Base-by-base conservation (phyloP, 352 stramenopile species). In the Globisporangium echinulatum region DNA sequence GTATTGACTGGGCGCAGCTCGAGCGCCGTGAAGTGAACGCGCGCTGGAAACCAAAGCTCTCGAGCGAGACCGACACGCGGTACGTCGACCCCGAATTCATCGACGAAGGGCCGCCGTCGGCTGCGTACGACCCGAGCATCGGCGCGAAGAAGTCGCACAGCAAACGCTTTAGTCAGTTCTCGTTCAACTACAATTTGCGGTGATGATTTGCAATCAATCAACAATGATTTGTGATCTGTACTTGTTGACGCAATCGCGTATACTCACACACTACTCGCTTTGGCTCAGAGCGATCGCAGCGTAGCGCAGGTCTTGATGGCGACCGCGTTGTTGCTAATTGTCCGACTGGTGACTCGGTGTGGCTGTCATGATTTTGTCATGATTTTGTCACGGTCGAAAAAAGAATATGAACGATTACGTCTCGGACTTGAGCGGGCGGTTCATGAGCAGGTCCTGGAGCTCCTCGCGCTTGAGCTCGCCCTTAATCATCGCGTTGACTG, bases 11-110 rank as follows among this genome's bases (percentile, higher is more conserved):
- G 85, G 73, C 87, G 11, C 82, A 79, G 43, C 64, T 95, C 7
- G 66, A 83, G 40, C 71, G 75, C 14, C 73, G 85, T 58, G 76
- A 95, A 68, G 69, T 92, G 3, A 85, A 84, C 13, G 85, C 85
- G 4, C 75, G 85, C 53, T 95, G 85, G 85, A 91, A 77, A 33
- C 85, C 85, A 9, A 91, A 91, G 65, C 77, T 95, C 47, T 81
- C 79, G 43, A 86, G 85, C 25, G 85, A 92, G 51, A 96, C 84
- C 4, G 86, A 96, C 62, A 96, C 86, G 52, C 71, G 84, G 71
- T 96, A 96, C 61, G 86, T 96, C 47, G 86, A 96, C 62, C 86
- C 86, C 0, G 84, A 92, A 61, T 96, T 96, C 57, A 94, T 89
- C 48, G 80, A 92, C 61, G 86, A 94, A 57, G 86, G 82, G 2